Evolutionary conservation across 768 basidiomycete species (phyloP).

Genomic region (Hygrophoropsis aurantiaca): DNA sequence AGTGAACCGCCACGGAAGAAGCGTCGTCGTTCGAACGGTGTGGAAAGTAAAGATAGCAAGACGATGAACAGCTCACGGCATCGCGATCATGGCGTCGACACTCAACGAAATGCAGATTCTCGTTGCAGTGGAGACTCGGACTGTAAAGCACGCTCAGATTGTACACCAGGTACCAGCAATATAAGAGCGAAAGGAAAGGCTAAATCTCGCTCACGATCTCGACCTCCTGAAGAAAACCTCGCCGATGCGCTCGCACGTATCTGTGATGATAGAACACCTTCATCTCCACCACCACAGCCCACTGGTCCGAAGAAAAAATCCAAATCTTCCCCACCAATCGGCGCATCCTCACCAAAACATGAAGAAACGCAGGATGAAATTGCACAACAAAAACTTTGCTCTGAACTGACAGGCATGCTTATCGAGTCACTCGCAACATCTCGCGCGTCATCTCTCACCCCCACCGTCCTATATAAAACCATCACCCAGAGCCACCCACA

Average conservation of each 20-base stretch:
- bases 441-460: slow-evolving; percentile 64
- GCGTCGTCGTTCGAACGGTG: slow-evolving; percentile 8
- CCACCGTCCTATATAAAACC: slow-evolving; percentile 49
- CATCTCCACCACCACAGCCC: not conserved
- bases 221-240: slow-evolving; percentile 5
- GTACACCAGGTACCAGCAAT: not conserved
- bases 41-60: slow-evolving; percentile 1
- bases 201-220: slow-evolving; percentile 9
- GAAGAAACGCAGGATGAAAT: slow-evolving; percentile 20
- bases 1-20: slow-evolving; percentile 21
- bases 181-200: not conserved
- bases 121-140: too few relatives aligned
- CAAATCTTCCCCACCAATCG: not conserved
- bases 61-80: not conserved
- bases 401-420: slow-evolving; percentile 62
- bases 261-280: slow-evolving; percentile 6
- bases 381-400: not conserved
- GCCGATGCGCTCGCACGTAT: slow-evolving; percentile 1
- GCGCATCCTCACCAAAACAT: slow-evolving; percentile 13
- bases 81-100: not conserved
- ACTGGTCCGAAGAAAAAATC: not conserved
- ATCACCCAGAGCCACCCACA: slow-evolving; percentile 55
- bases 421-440: slow-evolving; percentile 73
- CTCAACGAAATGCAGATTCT: too few relatives aligned
- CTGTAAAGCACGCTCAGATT: too few relatives aligned